Base-by-base conservation (phyloP, 2,329 filamentous ascomycete species). In the Cordyceps cateniannulata region DNA sequence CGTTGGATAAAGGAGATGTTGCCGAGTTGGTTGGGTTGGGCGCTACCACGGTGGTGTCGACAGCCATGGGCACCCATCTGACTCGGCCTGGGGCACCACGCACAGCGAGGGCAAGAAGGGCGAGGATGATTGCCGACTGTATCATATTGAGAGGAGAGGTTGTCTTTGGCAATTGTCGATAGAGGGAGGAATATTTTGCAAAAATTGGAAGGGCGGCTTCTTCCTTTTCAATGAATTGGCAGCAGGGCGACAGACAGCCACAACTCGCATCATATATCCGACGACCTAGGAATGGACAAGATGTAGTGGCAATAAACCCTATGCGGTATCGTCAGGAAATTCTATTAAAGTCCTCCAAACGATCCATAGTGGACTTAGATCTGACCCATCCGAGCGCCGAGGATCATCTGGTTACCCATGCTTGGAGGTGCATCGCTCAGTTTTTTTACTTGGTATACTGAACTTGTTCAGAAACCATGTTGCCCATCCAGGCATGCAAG, bases 191-290 rank as follows among this genome's bases (percentile, higher is more conserved):
- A 52, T 52, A 59, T 16, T 20, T n/a, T 59, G n/a, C 25, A 14
- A 45, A 52, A 16, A 45, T 59, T 59, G 48, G 27, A 59, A 52
- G 57, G 48, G 57, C 38, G 40, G 18, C 22, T 5, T 8, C 38
- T 38, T 59, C 48, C 57, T 59, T 52, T 59, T 59, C 18, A 49
- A 29, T 38, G 47, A 47, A 59, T 35, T 25, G 47, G 25, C 45
- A 32, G 18, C 22, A 50, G 3, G 22, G 35, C 12, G 32, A 24
- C 22, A 14, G 6, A 14, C 2, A 29, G 18, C 22, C 10, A 51
- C 18, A 35, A 29, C 32, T 16, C 2, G 3, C 6, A 44, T 32
- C 18, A 18, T 12, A 27, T 20, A 3, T 8, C 24, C 10, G 8
- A n/a, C n/a, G 1, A 2, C 18, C 3, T 20, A 59, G 55, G 55